Evolutionary conservation across 805 yeast species (phyloP).

Genomic region (Zygosaccharomyces gambellarensis): DNA sequence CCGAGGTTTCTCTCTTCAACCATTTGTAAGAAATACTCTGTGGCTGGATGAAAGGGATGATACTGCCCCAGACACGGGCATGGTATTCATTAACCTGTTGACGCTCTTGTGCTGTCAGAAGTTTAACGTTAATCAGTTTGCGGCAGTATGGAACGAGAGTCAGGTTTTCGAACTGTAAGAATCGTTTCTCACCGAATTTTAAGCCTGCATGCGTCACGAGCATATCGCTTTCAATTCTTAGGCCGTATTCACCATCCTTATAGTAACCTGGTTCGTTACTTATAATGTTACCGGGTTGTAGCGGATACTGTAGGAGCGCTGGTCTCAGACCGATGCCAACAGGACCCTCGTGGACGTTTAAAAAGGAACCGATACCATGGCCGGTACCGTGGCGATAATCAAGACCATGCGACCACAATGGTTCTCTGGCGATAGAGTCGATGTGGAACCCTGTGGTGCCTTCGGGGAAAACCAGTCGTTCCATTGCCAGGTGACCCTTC

Average conservation of each 20-base stretch:
- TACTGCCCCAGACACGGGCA: conserved; percentile 46
- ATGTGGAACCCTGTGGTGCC: conserved; percentile 70
- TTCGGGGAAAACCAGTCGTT: conserved; percentile 71
- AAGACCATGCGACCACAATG: conserved; percentile 73
- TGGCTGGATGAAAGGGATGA: conserved; percentile 48
- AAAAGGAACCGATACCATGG: conserved; percentile 91
- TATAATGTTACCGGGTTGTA: conserved; percentile 64
- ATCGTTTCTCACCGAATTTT: conserved; percentile 52
- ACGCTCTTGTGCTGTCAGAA: conserved; percentile 59
- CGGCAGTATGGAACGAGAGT: conserved; percentile 83
- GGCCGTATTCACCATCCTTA: conserved; percentile 83
- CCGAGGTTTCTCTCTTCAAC: conserved; percentile 54
- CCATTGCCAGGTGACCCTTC: conserved; percentile 87
- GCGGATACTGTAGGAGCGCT: conserved; percentile 47
- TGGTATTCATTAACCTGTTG: conserved; percentile 69
- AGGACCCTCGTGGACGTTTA: conserved; percentile 94
- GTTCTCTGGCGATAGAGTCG: conserved; percentile 79
- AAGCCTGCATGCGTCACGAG: conserved; percentile 41
- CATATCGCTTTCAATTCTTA: conserved; percentile 83
- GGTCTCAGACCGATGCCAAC: conserved; percentile 65
- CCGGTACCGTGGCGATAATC: conserved; percentile 95
- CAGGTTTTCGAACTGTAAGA: conserved; percentile 72
- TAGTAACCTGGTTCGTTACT: conserved; percentile 96
- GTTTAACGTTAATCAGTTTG: conserved; percentile 56
- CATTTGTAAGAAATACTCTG: conserved; percentile 62